Conservation (phyloP, 495 filamentous ascomycete genomes). For the Letharia lupina region DNA sequence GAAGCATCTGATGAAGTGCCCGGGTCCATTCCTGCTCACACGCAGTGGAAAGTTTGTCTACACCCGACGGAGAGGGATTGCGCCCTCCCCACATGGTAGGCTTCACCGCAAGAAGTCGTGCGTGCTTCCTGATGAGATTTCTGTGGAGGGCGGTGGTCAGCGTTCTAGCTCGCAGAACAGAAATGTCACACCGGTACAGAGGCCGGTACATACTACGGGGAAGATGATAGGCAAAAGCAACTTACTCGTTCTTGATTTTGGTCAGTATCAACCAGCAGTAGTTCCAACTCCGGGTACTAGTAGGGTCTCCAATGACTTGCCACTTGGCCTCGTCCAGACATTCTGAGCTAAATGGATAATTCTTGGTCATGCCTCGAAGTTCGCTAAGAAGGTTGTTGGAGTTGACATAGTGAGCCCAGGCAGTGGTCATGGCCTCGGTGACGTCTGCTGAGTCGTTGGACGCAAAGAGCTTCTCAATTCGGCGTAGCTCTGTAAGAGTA, state of each 20-base stretch:
- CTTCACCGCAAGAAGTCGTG: constrained; percentile 48
- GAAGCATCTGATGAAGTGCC: constrained; percentile 57
- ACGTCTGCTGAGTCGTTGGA: constrained; percentile 47
- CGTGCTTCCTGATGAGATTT: constrained; percentile 49
- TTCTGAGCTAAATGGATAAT: constrained; percentile 65
- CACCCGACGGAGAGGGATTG: constrained; percentile 45
- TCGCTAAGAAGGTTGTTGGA: constrained; percentile 67
- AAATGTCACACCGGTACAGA: background rate
- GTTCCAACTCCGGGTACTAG: constrained; percentile 66
- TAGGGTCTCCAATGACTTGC: constrained; percentile 55
- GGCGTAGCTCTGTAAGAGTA: constrained; percentile 65
- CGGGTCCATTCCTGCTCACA: constrained; percentile 60
- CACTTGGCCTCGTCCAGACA: constrained; percentile 59
- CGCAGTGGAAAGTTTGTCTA: constrained; percentile 50
- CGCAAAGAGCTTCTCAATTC: constrained; percentile 59
- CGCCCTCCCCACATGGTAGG: constrained; percentile 68
- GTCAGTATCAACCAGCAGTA: constrained; percentile 65
- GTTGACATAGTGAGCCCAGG: constrained; percentile 67
- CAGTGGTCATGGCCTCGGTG: constrained; percentile 57
- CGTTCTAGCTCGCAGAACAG: background rate
- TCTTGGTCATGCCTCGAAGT: constrained; percentile 56
- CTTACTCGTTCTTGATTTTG: constrained; percentile 60
- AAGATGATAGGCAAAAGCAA: constrained; percentile 15
- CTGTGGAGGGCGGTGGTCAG: constrained; percentile 3
- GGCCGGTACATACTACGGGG: background rate